phyloP scores from a whole-genome alignment of 805 yeast species.

The Ogataea dorogensis region DNA sequence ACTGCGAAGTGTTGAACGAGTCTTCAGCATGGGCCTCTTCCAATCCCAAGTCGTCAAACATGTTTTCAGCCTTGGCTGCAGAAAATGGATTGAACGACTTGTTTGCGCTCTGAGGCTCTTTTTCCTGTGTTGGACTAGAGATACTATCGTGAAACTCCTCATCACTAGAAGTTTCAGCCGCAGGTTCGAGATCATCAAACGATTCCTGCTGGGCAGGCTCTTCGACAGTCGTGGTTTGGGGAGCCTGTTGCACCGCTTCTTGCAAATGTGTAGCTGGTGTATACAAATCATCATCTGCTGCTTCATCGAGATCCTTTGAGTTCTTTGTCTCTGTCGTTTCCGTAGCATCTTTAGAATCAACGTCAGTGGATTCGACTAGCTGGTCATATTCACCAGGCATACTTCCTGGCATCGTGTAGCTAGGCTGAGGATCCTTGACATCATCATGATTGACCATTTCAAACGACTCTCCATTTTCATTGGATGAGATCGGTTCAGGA shows the following conservation, averaged over 20 bases:
- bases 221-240: slow-evolving; percentile 2
- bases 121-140: slow-evolving; percentile 16
- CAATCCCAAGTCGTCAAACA: slow-evolving; percentile 37
- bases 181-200: slow-evolving; percentile 5
- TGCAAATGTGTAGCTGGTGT: slow-evolving; percentile 16
- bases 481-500: slow-evolving; percentile 17
- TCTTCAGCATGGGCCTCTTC: slow-evolving; percentile 34
- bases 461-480: slow-evolving; percentile 44
- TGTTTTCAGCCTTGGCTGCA: slow-evolving; percentile 15
- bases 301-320: slow-evolving; percentile 4
- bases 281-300: slow-evolving; percentile 14
- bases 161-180: slow-evolving; percentile 37
- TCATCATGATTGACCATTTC: slow-evolving; percentile 54
- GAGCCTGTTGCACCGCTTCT: slow-evolving; percentile 2
- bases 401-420: slow-evolving; percentile 16
- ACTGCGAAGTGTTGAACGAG: slow-evolving; percentile 32
- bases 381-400: slow-evolving; percentile 18
- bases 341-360: slow-evolving; percentile 3
- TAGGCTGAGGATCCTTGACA: slow-evolving; percentile 14
- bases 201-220: too few relatives aligned
- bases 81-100: slow-evolving; percentile 27
- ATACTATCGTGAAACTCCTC: slow-evolving; percentile 41
- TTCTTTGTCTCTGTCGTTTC: slow-evolving; percentile 5
- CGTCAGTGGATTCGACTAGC: slow-evolving; percentile 4
- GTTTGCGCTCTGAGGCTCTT: slow-evolving; percentile 2